Conservation (phyloP, 345 rosid genomes). For the Excoecaria cochinchinensis region DNA sequence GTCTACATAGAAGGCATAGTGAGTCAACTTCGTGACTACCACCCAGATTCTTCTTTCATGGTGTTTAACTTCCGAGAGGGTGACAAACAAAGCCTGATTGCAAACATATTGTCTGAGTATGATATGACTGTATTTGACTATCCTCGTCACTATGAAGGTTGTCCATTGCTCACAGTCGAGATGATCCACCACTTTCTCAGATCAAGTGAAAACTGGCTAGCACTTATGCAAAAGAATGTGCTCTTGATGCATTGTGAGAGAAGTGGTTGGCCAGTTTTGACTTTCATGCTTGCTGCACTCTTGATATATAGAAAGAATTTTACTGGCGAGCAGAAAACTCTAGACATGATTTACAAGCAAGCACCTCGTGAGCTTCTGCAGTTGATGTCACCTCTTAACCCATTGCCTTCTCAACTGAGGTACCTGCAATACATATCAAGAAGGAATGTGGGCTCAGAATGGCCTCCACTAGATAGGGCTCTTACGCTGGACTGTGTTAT, state of each 20-base stretch:
- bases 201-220: constrained; percentile 72
- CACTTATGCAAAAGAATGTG: constrained; percentile 60
- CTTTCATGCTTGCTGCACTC: constrained; percentile 78
- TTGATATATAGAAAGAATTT: constrained; percentile 60
- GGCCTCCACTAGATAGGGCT: constrained; percentile 70
- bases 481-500: constrained; percentile 64
- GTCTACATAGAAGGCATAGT: constrained; percentile 53
- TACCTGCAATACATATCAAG: constrained; percentile 76
- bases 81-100: constrained; percentile 50
- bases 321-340: constrained; percentile 59
- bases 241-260: constrained; percentile 65
- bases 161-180: constrained; percentile 71
- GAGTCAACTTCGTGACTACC: constrained; percentile 52
- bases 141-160: constrained; percentile 73
- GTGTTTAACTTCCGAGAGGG: constrained; percentile 72
- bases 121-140: constrained; percentile 87
- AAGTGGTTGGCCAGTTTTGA: constrained; percentile 78
- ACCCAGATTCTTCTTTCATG: constrained; percentile 67
- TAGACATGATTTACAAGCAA: constrained; percentile 75
- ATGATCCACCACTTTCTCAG: constrained; percentile 64
- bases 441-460: constrained; percentile 57
- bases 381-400: constrained; percentile 59
- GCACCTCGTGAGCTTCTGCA: constrained; percentile 71
- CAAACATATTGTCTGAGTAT: constrained; percentile 48
- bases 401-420: constrained; percentile 73